Conservation (phyloP, 2,329 filamentous ascomycete species). For the Cercospora zeina region DNA sequence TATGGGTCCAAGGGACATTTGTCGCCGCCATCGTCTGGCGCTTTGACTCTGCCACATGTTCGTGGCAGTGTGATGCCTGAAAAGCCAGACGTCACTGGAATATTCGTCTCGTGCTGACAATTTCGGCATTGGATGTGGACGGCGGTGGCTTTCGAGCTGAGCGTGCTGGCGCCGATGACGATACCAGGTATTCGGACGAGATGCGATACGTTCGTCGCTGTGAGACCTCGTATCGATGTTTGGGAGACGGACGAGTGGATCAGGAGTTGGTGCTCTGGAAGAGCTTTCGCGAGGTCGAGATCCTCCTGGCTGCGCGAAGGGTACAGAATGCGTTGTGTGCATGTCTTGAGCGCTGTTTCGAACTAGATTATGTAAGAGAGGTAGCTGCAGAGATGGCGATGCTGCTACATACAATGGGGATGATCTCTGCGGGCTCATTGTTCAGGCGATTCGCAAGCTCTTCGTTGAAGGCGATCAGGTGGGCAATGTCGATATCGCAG, state of each 20-base stretch:
- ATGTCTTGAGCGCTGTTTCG: slow-evolving; percentile 83
- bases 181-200: slow-evolving; percentile 97
- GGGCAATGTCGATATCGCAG: slow-evolving; percentile 93
- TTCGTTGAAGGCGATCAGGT: slow-evolving; percentile 94
- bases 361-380: slow-evolving; percentile 61
- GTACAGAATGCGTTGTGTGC: slow-evolving; percentile 90
- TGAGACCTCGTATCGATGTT: slow-evolving; percentile 89
- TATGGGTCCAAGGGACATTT: slow-evolving; percentile 93
- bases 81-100: slow-evolving; percentile 82
- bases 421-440: slow-evolving; percentile 87
- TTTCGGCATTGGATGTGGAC: slow-evolving; percentile 85
- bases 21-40: slow-evolving; percentile 60
- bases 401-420: slow-evolving; percentile 69
- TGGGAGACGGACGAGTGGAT: slow-evolving; percentile 89
- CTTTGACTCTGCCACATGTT: slow-evolving; percentile 63
- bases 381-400: neutral
- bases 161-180: slow-evolving; percentile 92
- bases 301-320: slow-evolving; percentile 66
- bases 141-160: slow-evolving; percentile 90
- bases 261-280: slow-evolving; percentile 89
- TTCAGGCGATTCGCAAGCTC: slow-evolving; percentile 87
- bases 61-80: slow-evolving; percentile 81
- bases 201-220: slow-evolving; percentile 86
- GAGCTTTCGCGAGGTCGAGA: slow-evolving; percentile 49
- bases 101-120: slow-evolving; percentile 69